phyloP scores from a whole-genome alignment of 1,139 yeast species.

The Kazachstania sp. region DNA sequence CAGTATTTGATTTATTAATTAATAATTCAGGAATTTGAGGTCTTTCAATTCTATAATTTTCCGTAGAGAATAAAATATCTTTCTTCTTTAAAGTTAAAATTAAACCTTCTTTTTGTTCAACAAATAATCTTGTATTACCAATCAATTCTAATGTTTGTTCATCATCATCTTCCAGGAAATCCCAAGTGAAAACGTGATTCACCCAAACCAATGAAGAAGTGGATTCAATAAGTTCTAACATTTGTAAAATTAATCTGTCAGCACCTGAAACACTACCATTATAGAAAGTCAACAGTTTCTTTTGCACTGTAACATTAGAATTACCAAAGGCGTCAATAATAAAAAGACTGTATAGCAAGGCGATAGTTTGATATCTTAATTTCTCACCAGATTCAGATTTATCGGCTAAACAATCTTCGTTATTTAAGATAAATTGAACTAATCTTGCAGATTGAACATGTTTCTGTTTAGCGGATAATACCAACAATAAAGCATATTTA shows the following conservation, averaged over 20 bases:
- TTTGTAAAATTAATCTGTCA: constrained; percentile 52
- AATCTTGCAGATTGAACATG: constrained; percentile 43
- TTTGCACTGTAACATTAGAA: constrained; percentile 41
- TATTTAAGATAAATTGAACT: constrained; percentile 57
- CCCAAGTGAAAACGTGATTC: constrained; percentile 55
- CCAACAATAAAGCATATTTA: constrained; percentile 37
- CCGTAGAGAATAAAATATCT: constrained; percentile 43
- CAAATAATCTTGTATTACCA: constrained; percentile 41
- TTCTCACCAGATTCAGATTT: constrained; percentile 6
- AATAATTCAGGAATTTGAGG: constrained; percentile 14
- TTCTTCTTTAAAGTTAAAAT: constrained; percentile 49
- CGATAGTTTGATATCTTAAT: constrained; percentile 34
- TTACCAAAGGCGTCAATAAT: constrained; percentile 40
- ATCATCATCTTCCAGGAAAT: constrained; percentile 40
- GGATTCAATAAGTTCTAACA: constrained; percentile 51
- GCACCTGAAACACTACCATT: constrained; percentile 53
- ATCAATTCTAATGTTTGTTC: constrained; percentile 38
- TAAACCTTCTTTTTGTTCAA: constrained; percentile 41
- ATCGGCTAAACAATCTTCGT: constrained; percentile 35
- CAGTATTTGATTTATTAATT: neutral
- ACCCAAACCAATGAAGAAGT: constrained; percentile 49
- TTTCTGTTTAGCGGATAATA: constrained; percentile 34
- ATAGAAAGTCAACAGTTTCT: constrained; percentile 44
- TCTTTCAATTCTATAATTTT: constrained; percentile 30
- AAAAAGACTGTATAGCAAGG: constrained; percentile 41